These are phyloP conservation scores for Calonectria multiphialidica DNA, from an alignment of 2,329 filamentous ascomycete genomes.

Conservation along the genomic window DNA sequence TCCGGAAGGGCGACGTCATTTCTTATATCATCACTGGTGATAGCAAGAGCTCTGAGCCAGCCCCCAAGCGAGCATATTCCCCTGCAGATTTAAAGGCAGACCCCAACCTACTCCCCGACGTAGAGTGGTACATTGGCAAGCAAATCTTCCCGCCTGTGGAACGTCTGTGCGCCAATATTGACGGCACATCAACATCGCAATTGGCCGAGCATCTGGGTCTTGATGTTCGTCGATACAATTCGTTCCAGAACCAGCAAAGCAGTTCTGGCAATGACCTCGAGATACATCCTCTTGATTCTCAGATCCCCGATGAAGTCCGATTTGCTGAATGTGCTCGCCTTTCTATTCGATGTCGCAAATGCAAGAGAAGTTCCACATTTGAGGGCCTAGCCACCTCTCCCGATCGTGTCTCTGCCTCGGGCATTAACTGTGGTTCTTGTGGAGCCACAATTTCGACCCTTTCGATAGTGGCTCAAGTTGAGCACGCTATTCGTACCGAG, in stretches of 20 bases:
- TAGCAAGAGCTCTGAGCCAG: conserved; percentile 72
- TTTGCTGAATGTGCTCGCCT: conserved; percentile 87
- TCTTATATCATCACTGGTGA: conserved; percentile 93
- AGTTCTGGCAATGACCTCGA: conserved; percentile 72
- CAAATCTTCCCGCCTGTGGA: conserved; percentile 98
- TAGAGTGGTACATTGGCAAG: conserved; percentile 99
- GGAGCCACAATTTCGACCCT: conserved; percentile 74
- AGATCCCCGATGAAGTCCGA: conserved; percentile 90
- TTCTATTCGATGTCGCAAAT: conserved; percentile 82
- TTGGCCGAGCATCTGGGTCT: conserved; percentile 94
- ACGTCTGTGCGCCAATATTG: conserved; percentile 95
- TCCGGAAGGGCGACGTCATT: conserved; percentile 96
- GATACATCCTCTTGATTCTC: conserved; percentile 92
- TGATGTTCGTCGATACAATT: conserved; percentile 86
- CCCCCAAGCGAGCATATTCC: conserved; percentile 90
- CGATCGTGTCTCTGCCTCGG: conserved; percentile 76
- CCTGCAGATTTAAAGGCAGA: conserved; percentile 86
- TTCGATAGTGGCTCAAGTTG: conserved; percentile 86
- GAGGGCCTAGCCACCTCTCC: conserved; percentile 76
- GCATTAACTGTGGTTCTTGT: conserved; percentile 81
- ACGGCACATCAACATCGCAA: conserved; percentile 89
- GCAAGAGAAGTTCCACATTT: conserved; percentile 79
- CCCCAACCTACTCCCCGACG: conserved; percentile 82
- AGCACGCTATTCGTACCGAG: conserved; percentile 83
- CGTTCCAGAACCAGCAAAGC: conserved; percentile 57